These are phyloP conservation scores for Russula dissimulans DNA, from an alignment of 768 basidiomycete species.

Conservation along the genomic window DNA sequence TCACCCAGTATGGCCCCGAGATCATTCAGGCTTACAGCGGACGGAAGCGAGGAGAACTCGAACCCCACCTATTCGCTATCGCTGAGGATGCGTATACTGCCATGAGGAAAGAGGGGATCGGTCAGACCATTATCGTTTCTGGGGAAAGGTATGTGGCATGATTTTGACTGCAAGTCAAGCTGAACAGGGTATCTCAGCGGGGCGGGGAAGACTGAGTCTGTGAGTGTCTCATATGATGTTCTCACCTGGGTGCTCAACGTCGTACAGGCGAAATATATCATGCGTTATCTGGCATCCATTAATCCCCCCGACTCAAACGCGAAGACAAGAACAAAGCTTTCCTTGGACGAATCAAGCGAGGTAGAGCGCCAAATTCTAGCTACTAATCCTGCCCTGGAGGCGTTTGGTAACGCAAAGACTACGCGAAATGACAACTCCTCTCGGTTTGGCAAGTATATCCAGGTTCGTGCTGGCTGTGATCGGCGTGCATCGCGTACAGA, in stretches of 20 bases:
- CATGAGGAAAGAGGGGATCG: conserved; percentile 88
- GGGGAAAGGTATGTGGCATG: conserved; percentile 73
- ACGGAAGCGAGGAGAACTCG: conserved; percentile 84
- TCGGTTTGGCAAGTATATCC: conserved; percentile 98
- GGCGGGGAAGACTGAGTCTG: conserved; percentile 98
- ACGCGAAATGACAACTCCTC: conserved; percentile 99
- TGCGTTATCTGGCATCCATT: conserved; percentile 97
- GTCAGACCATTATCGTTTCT: conserved; percentile 98
- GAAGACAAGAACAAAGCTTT: conserved; percentile 59
- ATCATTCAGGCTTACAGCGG: conserved; percentile 97
- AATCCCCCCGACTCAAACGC: conserved; percentile 65
- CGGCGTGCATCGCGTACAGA: neutral
- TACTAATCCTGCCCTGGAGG: conserved; percentile 98
- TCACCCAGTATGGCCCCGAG: conserved; percentile 93
- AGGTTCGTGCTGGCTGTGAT: conserved; percentile 46
- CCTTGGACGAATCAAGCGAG: conserved; percentile 82
- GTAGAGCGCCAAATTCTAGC: conserved; percentile 96
- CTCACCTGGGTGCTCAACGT: conserved; percentile 4
- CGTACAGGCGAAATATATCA: conserved; percentile 89
- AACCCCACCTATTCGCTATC: conserved; percentile 97
- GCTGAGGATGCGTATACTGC: conserved; percentile 98
- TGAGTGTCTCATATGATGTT: conserved; percentile 29
- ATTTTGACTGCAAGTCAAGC: conserved; percentile 14
- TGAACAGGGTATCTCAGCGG: conserved; percentile 47
- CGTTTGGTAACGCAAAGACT: conserved; percentile 98